A percentile compares a stretch with the other conserved stretches of the same genome.
phyloP scores from a whole-genome alignment of 164 flowering plant genomes.

The Aristolochia contorta region DNA sequence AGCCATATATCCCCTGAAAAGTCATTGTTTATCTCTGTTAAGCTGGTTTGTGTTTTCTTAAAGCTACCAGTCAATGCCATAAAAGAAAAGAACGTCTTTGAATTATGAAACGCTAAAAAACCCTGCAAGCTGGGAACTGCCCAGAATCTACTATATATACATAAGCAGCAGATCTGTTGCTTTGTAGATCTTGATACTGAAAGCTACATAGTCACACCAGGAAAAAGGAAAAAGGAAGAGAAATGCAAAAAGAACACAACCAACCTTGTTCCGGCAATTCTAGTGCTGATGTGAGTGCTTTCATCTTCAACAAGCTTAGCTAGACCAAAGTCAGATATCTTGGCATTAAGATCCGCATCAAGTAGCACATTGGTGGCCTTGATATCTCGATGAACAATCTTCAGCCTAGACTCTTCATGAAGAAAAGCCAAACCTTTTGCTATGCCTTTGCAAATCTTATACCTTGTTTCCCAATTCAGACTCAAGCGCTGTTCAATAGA shows the following conservation, averaged over 20 bases:
- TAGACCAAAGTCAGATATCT: slow-evolving; percentile 46
- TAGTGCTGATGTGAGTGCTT: slow-evolving; percentile 41
- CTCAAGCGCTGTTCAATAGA: slow-evolving; percentile 20
- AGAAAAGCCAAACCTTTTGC: slow-evolving; percentile 59
- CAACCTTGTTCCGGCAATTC: slow-evolving; percentile 48
- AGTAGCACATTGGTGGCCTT: slow-evolving; percentile 35
- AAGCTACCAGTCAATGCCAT: no score
- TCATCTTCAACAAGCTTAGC: slow-evolving; percentile 38
- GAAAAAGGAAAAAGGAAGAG: background rate
- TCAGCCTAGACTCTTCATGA: slow-evolving; percentile 62
- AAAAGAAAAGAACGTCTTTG: no score
- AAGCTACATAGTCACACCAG: background rate
- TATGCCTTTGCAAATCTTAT: slow-evolving; percentile 43
- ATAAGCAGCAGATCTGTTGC: background rate
- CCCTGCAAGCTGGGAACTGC: no score
- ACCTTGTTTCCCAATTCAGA: slow-evolving; percentile 55
- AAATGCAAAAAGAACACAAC: background rate
- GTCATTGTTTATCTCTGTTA: background rate
- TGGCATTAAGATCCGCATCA: slow-evolving; percentile 29
- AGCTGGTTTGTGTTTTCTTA: no score
- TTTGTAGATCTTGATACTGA: background rate
- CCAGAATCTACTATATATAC: background rate
- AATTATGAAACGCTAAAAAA: no score
- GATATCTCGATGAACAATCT: slow-evolving; percentile 44
- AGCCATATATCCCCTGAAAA: slow-evolving; percentile 1